A percentile compares a stretch with the other conserved stretches of the same genome.
Evolutionary conservation across 2,329 filamentous ascomycete species (phyloP).

Genomic region (Diplodia seriata): DNA sequence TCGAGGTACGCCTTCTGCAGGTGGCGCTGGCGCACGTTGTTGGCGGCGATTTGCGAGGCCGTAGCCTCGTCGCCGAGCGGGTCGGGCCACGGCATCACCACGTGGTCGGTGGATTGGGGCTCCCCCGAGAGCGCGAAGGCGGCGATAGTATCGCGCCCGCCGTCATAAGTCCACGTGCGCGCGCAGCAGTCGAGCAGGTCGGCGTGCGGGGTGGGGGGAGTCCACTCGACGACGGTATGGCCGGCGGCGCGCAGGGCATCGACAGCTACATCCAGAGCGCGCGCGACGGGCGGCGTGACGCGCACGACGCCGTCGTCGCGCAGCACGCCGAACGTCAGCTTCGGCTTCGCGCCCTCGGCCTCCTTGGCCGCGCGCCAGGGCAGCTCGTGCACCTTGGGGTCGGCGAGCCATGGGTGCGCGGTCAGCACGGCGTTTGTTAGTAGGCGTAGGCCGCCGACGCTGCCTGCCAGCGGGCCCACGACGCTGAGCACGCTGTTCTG

Average conservation of each 20-base stretch:
- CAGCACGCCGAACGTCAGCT: constrained; percentile 42
- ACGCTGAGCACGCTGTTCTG: constrained; percentile 69
- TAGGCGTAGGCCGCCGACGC: constrained; percentile 61
- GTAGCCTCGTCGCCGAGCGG: constrained; percentile 30
- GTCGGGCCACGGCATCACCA: constrained; percentile 32
- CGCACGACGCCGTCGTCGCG: constrained; percentile 25
- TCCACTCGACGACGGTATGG: constrained; percentile 39
- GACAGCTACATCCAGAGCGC: constrained; percentile 43
- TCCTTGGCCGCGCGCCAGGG: constrained; percentile 63
- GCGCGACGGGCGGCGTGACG: constrained; percentile 30
- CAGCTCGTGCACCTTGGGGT: constrained; percentile 69
- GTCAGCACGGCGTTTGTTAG: constrained; percentile 63
- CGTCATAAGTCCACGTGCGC: constrained; percentile 15
- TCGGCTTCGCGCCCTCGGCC: constrained; percentile 58
- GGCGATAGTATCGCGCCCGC: constrained; percentile 6
- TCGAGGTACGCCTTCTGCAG: constrained; percentile 47
- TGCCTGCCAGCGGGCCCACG: constrained; percentile 68
- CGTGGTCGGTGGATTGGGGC: constrained; percentile 39
- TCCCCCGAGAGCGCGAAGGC: constrained; percentile 42
- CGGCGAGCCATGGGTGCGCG: constrained; percentile 68
- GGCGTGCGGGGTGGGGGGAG: constrained; percentile 30
- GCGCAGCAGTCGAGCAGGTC: constrained; percentile 12
- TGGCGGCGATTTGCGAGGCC: constrained; percentile 44
- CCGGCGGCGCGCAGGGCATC: constrained; percentile 39
- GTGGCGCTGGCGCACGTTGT: constrained; percentile 36